These are phyloP conservation scores for Tinospora cordifolia DNA, from an alignment of 164 flowering plant species.

Conservation along the genomic window DNA sequence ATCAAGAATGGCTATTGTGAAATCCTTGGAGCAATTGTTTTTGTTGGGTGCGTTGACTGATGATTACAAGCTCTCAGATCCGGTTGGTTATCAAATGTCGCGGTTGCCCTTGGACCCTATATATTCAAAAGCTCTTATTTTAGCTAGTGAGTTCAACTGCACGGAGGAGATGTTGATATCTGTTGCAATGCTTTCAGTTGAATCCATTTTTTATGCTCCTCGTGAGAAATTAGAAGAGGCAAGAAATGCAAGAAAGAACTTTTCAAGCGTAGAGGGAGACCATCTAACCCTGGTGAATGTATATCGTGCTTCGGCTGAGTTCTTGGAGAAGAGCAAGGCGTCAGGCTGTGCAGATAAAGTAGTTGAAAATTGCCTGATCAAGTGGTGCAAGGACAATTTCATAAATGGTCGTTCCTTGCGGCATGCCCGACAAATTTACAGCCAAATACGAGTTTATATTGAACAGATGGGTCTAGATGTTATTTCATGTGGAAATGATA, in stretches of 20 bases:
- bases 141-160: constrained; percentile 74
- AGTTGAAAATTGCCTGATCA: constrained; percentile 50
- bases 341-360: constrained; percentile 35
- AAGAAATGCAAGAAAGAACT: constrained; percentile 52
- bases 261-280: constrained; percentile 77
- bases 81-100: constrained; percentile 90
- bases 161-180: constrained; percentile 88
- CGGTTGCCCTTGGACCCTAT: constrained; percentile 79
- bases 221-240: constrained; percentile 83
- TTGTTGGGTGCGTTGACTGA: constrained; percentile 85
- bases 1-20: constrained; percentile 63
- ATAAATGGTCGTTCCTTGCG: constrained; percentile 68
- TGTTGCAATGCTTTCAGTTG: constrained; percentile 92
- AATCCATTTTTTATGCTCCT: constrained; percentile 76
- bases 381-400: constrained; percentile 91
- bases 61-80: constrained; percentile 69
- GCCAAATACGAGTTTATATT: constrained; percentile 69
- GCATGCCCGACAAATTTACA: constrained; percentile 63
- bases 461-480: constrained; percentile 69
- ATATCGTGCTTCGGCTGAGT: constrained; percentile 58
- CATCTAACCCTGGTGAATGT: constrained; percentile 79
- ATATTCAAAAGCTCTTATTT: constrained; percentile 77
- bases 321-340: constrained; percentile 48
- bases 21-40: constrained; percentile 73
- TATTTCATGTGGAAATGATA: constrained; percentile 86